Evolutionary conservation across 306 rosid genomes (phyloP), one percentile per base, ranked within the genome.

Genomic region (Glycine soja): DNA sequence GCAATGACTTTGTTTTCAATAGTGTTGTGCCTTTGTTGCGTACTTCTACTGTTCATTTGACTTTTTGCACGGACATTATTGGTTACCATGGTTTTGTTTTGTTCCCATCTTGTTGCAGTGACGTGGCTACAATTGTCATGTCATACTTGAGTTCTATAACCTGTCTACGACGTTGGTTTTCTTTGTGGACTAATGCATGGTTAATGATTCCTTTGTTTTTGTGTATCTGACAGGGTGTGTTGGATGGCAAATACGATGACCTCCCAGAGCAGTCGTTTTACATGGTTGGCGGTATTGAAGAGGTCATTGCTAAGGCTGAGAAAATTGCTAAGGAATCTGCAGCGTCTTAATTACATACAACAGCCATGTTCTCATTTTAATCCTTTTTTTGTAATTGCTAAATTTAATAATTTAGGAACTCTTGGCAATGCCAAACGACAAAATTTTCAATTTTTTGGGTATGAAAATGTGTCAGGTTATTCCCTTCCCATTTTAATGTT

Each of bases 281-380:
- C 87, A 95, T 95, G 99, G 99, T 95, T 59, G 98, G 99, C 36
- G 99, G 99, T 14, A 95, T 95, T 69, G 99, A 95, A 1, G 99
- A 95, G 83, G 98, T 92, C 76, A 76, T 95, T 82, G 98, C 97
- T 0, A 93, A 95, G 90, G 99, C 98, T 7, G 99, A 95, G 86
- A 95, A 93, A 97, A 92, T 95, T 68, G 88, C 99, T n/a, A 95
- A 81, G 91, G 99, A 95, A 81, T 86, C 91, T 4, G 93, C 91
- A 0, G 87, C 94, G 4, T 88, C 93, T 69, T 90, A 83, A 57
- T 73, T 81, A 5, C 76, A 64, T 40, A 70, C 36, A 14, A 24
- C 30, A 24, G 15, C 67, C 0, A 74, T 43, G 61, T 24, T 32
- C 10, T 47, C 73, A 67, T 80, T 54, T 80, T 70, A 24, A 51